Percentiles rank a stretch among this genome's conserved stretches.
Evolutionary conservation across 495 filamentous ascomycete species (phyloP).

Genomic region (Neurospora sp.): DNA sequence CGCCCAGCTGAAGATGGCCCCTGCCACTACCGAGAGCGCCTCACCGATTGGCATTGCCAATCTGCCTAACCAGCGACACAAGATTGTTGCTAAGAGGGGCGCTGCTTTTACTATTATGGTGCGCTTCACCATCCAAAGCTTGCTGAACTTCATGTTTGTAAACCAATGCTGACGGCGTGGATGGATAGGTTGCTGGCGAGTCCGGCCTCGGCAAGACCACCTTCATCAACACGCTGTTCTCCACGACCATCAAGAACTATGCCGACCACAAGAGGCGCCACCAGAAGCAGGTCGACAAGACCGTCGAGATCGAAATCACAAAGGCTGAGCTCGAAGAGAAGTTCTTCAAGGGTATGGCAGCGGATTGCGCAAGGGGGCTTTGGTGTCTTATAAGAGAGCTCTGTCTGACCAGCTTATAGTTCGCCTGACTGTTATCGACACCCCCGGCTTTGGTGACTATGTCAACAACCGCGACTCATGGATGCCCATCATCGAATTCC

Average conservation of each 20-base stretch:
- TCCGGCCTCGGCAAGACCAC: conserved; percentile 98
- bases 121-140: conserved; percentile 10
- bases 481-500: conserved; percentile 99
- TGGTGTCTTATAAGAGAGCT: not conserved
- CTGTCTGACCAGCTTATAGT: conserved; percentile 44
- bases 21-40: conserved; percentile 68
- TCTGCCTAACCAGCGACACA: conserved; percentile 96
- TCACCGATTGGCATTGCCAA: conserved; percentile 99
- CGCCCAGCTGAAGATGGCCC: conserved; percentile 50
- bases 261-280: conserved; percentile 97
- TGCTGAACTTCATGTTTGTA: not conserved
- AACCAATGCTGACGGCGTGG: conserved; percentile 21
- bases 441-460: conserved; percentile 97
- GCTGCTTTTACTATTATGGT: conserved; percentile 99
- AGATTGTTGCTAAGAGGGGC: conserved; percentile 98
- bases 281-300: conserved; percentile 98
- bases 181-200: conserved; percentile 81
- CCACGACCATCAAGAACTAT: conserved; percentile 99
- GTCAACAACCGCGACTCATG: conserved; percentile 99
- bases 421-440: conserved; percentile 96
- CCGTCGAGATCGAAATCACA: conserved; percentile 98
- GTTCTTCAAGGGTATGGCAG: conserved; percentile 89
- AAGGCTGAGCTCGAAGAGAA: conserved; percentile 99
- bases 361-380: conserved; percentile 1
- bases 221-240: conserved; percentile 99